Evolutionary conservation across 2,329 filamentous ascomycete species (phyloP).

Genomic region (Aspergillus sp.): DNA sequence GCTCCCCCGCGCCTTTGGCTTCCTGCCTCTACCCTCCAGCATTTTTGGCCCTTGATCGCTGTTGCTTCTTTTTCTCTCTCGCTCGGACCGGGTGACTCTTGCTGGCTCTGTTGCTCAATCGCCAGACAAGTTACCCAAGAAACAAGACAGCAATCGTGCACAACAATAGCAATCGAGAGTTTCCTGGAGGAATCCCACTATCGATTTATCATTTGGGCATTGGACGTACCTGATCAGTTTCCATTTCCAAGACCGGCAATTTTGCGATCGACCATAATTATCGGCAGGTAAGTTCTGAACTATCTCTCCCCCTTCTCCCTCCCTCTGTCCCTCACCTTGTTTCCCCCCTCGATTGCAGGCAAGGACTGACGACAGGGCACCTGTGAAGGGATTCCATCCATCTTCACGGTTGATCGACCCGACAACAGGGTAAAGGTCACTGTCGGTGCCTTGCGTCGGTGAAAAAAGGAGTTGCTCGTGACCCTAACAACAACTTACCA

Average conservation of each 20-base stretch:
- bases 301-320: constrained; percentile 18
- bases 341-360: constrained; percentile 24
- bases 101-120: background rate
- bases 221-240: constrained; percentile 7
- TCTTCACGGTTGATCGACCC: constrained; percentile 19
- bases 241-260: constrained; percentile 23
- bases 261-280: constrained; percentile 25
- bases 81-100: constrained; percentile 1
- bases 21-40: constrained; percentile 7
- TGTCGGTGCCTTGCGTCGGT: constrained; percentile 29
- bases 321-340: constrained; percentile 20
- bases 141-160: constrained; percentile 6
- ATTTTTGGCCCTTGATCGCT: background rate
- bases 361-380: constrained; percentile 28
- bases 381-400: constrained; percentile 24
- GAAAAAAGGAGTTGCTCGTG: constrained; percentile 28
- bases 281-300: constrained; percentile 23
- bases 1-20: constrained; percentile 7
- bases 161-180: background rate
- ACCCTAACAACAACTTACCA: constrained; percentile 22
- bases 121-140: background rate
- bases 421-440: constrained; percentile 24
- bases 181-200: constrained; percentile 11
- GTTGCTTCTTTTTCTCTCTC: constrained; percentile 1
- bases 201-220: constrained; percentile 17